Conservation (phyloP, 257 asterid species). For the Penstemon davidsonii region DNA sequence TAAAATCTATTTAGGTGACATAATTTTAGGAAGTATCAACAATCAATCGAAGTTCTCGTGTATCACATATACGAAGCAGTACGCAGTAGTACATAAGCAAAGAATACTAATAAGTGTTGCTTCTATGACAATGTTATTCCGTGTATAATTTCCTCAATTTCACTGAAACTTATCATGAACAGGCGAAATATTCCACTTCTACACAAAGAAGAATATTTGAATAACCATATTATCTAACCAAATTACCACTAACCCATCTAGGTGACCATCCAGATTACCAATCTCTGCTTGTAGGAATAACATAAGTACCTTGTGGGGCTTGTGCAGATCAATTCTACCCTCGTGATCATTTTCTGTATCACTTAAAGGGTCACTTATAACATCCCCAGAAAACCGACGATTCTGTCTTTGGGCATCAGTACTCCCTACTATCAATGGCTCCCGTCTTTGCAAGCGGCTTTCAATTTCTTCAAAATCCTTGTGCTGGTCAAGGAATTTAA, state of each 20-base stretch:
- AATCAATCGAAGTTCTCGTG: not conserved
- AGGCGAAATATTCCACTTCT: conserved; percentile 10
- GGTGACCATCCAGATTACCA: conserved; percentile 3
- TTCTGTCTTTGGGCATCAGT: conserved; percentile 62
- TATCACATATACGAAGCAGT: no score
- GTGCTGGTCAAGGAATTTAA: conserved; percentile 56
- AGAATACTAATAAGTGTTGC: conserved; percentile 1
- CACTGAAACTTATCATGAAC: conserved; percentile 1
- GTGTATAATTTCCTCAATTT: not conserved
- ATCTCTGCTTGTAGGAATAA: conserved; percentile 10
- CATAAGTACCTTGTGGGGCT: conserved; percentile 71
- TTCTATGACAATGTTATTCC: not conserved
- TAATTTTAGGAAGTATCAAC: not conserved
- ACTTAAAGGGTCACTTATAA: conserved; percentile 93
- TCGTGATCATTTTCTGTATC: conserved; percentile 71
- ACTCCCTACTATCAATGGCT: conserved; percentile 68
- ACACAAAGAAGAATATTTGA: no score
- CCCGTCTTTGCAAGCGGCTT: conserved; percentile 69
- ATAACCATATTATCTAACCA: not conserved
- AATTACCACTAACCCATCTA: not conserved
- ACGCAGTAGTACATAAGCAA: not conserved
- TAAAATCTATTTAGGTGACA: conserved; percentile 14
- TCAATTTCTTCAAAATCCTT: conserved; percentile 92
- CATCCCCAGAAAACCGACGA: conserved; percentile 73
- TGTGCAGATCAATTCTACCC: conserved; percentile 62